phyloP scores from a whole-genome alignment of 2,329 filamentous ascomycete genomes.

The Dactylellina haptotyla region DNA sequence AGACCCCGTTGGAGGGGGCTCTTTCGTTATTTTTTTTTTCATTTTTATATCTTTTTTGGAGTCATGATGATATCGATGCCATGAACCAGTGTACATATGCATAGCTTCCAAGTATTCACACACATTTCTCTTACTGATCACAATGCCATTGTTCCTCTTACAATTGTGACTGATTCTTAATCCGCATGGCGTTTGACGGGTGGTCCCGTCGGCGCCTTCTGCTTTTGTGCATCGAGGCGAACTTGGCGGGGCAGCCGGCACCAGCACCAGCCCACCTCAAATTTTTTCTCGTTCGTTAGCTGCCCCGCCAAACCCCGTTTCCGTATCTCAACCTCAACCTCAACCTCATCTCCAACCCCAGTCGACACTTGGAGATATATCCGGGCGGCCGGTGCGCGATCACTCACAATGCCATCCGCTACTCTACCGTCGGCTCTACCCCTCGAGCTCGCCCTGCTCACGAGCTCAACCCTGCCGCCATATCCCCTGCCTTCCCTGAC shows the following conservation, averaged over 20 bases:
- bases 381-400: background rate
- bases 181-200: background rate
- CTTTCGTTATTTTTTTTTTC: background rate
- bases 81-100: background rate
- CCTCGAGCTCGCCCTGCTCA: conserved; percentile 37
- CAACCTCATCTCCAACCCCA: conserved; percentile 7
- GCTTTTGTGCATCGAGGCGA: background rate
- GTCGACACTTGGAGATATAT: background rate
- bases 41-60: background rate
- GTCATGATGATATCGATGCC: background rate
- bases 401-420: conserved; percentile 31
- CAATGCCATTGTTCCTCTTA: no score
- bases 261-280: conserved; percentile 8
- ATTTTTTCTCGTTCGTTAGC: conserved; percentile 1
- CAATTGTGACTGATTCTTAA: no score
- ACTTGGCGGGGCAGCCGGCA: conserved; percentile 10
- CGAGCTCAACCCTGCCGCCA: conserved; percentile 26
- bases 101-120: background rate
- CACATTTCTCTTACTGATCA: background rate
- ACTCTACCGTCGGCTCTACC: conserved; percentile 33
- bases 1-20: background rate
- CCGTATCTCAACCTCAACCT: no score
- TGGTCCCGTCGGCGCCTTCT: background rate
- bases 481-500: conserved; percentile 27
- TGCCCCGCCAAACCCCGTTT: conserved; percentile 28